Base-by-base conservation (phyloP, 208 protist species). In the Acanthamoeba sp. region DNA sequence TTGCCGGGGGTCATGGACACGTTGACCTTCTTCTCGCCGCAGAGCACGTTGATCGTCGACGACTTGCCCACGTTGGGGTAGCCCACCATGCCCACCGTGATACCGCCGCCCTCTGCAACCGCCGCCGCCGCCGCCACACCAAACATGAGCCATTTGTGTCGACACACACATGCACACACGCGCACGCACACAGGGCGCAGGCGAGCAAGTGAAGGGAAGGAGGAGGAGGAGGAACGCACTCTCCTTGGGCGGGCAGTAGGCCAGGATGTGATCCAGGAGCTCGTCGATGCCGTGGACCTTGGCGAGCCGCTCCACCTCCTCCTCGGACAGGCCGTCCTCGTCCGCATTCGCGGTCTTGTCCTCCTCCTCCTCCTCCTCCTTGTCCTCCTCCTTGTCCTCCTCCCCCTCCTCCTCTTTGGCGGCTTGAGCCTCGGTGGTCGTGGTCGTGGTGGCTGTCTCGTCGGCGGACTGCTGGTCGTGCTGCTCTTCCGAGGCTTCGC, bases 31-130 rank as follows among this genome's bases (percentile, higher is more conserved):
- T 99, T 99, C 38, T 95, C 97, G 48, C 97, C 97, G 71, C 98
- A 97, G 45, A 99, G 97, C 0, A 98, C 98, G 97, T 99, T 99
- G 94, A 99, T 99, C 0, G 99, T 99, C 36, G 98, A 99, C 7
- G 97, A 98, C 97, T 99, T 99, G 89, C 99, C 99, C 42, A 99
- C 99, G 96, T 99, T 99, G 1, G 99, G 99, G 97, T 99, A 99
- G 12, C 99, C 99, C 16, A 99, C 98, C 42, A 99, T 96, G 52
- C 99, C 99, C 2, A 99, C 97, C 36, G 71, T 40, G 48, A 62
- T 59, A 9, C 50, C 48, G 27, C 80, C 80, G 5, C 50, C 50
- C 80, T 88, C 80, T 88, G 42, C 29, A 9, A 5, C n/a, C n/a
- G n/a, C n/a, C n/a, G n/a, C n/a, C n/a, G n/a, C n/a, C 62, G 29